Evolutionary conservation across 495 filamentous ascomycete genomes (phyloP).

Genomic region (Delitschia confertaspora): DNA sequence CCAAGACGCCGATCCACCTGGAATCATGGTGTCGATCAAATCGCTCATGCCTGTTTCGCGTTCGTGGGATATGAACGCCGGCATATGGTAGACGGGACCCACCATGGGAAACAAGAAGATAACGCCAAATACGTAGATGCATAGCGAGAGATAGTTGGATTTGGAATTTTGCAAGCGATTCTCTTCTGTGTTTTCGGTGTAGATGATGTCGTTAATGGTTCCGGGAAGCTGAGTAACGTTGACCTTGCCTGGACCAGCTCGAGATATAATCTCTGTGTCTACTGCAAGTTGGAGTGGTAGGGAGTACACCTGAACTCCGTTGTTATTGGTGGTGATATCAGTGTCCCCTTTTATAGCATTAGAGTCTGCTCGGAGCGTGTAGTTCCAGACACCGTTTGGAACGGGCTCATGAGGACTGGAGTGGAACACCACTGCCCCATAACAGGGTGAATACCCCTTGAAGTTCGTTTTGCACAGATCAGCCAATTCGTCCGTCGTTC

Average conservation of each 20-base stretch:
- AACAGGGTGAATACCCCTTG: conserved; percentile 58
- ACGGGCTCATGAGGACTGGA: conserved; percentile 54
- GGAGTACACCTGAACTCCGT: conserved; percentile 58
- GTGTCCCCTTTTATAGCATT: conserved; percentile 47
- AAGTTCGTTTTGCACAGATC: conserved; percentile 52
- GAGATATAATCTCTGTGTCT: conserved; percentile 44
- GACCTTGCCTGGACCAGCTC: conserved; percentile 4
- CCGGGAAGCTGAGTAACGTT: conserved; percentile 34
- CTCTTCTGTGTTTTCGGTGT: conserved; percentile 55
- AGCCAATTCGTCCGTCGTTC: conserved; percentile 43
- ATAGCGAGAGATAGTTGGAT: conserved; percentile 44
- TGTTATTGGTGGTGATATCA: conserved; percentile 45
- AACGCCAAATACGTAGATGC: conserved; percentile 55
- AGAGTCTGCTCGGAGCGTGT: conserved; percentile 57
- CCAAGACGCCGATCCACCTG: conserved; percentile 51
- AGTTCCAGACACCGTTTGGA: conserved; percentile 55
- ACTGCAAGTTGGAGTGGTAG: conserved; percentile 66
- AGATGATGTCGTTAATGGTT: conserved; percentile 51
- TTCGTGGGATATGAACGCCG: conserved; percentile 64
- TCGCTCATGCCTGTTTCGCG: conserved; percentile 71
- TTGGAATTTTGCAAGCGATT: conserved; percentile 39
- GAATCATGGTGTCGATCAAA: conserved; percentile 74
- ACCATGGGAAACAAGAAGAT: conserved; percentile 40
- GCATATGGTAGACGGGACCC: conserved; percentile 55
- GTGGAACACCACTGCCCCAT: conserved; percentile 63